These are phyloP conservation scores for Actinomortierella ambigua DNA, from an alignment of 371 early-diverging fungal species.

Conservation along the genomic window DNA sequence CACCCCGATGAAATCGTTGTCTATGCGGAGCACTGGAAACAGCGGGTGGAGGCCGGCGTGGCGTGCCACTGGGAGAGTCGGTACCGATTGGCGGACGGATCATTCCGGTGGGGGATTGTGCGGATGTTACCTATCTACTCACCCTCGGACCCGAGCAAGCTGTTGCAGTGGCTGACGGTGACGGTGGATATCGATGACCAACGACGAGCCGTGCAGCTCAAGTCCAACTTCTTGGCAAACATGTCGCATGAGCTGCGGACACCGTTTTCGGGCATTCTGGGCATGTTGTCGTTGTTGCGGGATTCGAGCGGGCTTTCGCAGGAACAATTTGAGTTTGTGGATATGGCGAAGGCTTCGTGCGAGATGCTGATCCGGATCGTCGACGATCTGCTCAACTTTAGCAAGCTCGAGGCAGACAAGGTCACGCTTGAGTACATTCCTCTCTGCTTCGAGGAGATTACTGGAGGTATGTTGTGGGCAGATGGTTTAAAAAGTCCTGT, in stretches of 20 bases:
- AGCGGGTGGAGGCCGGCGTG: constrained; percentile 25
- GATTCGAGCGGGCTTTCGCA: constrained; percentile 55
- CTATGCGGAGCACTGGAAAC: constrained; percentile 19
- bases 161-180: constrained; percentile 40
- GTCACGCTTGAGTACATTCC: constrained; percentile 56
- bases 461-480: constrained; percentile 37
- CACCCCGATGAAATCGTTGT: constrained; percentile 22
- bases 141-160: constrained; percentile 10
- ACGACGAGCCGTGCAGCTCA: constrained; percentile 34
- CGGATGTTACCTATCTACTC: constrained; percentile 37
- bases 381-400: constrained; percentile 67
- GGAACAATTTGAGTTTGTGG: constrained; percentile 63
- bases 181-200: constrained; percentile 45
- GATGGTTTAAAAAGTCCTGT: neutral
- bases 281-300: constrained; percentile 61
- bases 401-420: constrained; percentile 68
- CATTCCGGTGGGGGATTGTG: constrained; percentile 34
- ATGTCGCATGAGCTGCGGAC: constrained; percentile 53
- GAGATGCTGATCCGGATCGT: constrained; percentile 65
- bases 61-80: constrained; percentile 42
- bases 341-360: constrained; percentile 62
- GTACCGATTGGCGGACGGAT: constrained; percentile 27
- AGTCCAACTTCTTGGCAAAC: constrained; percentile 62
- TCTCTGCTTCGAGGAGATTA: constrained; percentile 54
- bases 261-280: constrained; percentile 64